Evolutionary conservation across 2,329 filamentous ascomycete species (phyloP), one percentile per base, ranked within the genome.

Genomic region (Fusarium phyllophilum): DNA sequence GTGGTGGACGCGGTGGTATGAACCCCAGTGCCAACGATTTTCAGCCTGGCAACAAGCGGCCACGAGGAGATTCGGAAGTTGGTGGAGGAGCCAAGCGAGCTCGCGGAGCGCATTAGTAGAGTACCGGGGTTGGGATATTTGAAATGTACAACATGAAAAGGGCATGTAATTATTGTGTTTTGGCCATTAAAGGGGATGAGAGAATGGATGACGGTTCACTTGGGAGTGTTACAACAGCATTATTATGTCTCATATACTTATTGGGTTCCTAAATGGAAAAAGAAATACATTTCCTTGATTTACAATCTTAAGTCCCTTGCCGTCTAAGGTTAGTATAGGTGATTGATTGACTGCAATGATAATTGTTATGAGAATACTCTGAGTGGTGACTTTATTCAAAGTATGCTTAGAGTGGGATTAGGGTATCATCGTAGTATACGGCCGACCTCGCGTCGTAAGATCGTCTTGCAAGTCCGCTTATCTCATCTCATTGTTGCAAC

Each of bases 31-130:
- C 86, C 15, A 83, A 85, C 55, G 90, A 91, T 64, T 87, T 89
- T 74, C 88, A 89, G 46, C 86, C 87, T 14, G 88, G 89, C 8
- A 88, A 85, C 73, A 90, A 91, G 81, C 84, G 89, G 34, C 85
- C 87, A 20, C 83, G 89, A 60, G 88, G 89, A 55, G 89, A 91
- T 62, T 83, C 82, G 1, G 84, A 85, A 57, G 79, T 72, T 29
- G 83, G 82, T 8, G 83, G 80, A 24, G 84, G 84, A 26, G 83
- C 83, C 8, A 86, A 86, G 78, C 78, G 84, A 66, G 82, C 83
- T 8, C 79, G 84, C 41, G 84, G 84, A 67, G 82, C 81, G 29
- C 82, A 84, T 48, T 84, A 77, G 79, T 73, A 48, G 45, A 63
- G 34, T 33, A 33, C 31, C 12, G 46, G 33, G 42, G 44, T 22